Conservation (phyloP, 208 protist species). For the Porcisia hertigi region DNA sequence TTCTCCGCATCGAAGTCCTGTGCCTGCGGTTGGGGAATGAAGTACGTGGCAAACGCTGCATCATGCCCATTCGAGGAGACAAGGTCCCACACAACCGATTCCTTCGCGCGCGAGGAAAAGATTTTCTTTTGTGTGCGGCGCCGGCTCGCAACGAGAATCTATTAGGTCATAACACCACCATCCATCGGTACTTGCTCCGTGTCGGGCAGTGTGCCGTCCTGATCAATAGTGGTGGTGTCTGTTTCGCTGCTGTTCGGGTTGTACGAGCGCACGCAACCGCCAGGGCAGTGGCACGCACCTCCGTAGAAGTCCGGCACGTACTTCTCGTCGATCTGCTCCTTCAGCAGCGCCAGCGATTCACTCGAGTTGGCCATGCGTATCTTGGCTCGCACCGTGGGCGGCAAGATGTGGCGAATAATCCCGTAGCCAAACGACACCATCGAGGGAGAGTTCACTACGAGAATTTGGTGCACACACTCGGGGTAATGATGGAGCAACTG, state of each 20-base stretch:
- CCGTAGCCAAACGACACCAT: constrained; percentile 63
- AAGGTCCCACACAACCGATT: constrained; percentile 53
- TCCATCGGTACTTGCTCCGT: constrained; percentile 23
- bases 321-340: constrained; percentile 48
- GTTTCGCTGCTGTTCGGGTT: constrained; percentile 16
- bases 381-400: constrained; percentile 40
- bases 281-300: constrained; percentile 50
- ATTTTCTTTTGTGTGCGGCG: constrained; percentile 39
- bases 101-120: constrained; percentile 29
- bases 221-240: neutral
- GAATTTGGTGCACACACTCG: constrained; percentile 53
- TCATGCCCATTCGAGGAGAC: constrained; percentile 33
- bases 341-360: constrained; percentile 37
- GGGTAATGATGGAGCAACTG: constrained; percentile 46
- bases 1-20: neutral
- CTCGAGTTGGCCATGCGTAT: constrained; percentile 39
- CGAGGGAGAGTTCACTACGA: constrained; percentile 54
- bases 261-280: constrained; percentile 42
- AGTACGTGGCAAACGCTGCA: constrained; percentile 29
- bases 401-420: constrained; percentile 41
- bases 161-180: constrained; percentile 26
- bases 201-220: neutral
- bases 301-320: constrained; percentile 58
- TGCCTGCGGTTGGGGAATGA: constrained; percentile 9
- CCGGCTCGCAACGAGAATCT: constrained; percentile 38